phyloP scores from a whole-genome alignment of 1,284 basidiomycete species.

The Ustilago shanxiensis region DNA sequence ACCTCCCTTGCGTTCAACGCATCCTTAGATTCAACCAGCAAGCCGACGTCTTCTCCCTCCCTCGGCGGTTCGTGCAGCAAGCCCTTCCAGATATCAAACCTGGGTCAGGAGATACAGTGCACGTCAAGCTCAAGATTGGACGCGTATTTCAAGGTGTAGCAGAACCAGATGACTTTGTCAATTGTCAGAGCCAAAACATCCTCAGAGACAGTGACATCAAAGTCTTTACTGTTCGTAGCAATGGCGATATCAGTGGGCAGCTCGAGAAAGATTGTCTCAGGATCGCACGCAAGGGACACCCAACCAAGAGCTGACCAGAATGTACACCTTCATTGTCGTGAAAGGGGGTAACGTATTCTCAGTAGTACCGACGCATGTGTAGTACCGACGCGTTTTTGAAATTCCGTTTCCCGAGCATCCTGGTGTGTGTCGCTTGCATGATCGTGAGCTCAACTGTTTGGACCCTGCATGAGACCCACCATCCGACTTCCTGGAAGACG shows the following conservation, averaged over 20 bases:
- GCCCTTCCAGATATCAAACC: not conserved
- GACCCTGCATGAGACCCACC: too few relatives aligned
- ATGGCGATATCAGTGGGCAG: conserved; percentile 14
- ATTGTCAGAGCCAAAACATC: conserved; percentile 86
- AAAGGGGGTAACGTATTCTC: too few relatives aligned
- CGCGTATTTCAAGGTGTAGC: conserved; percentile 89
- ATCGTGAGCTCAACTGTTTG: too few relatives aligned
- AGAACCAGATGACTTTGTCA: conserved; percentile 95
- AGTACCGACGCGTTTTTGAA: too few relatives aligned
- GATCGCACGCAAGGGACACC: conserved; percentile 57
- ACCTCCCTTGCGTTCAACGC: conserved; percentile 86
- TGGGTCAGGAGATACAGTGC: not conserved
- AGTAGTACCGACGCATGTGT: too few relatives aligned
- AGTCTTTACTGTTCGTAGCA: conserved; percentile 77
- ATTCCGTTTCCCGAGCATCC: too few relatives aligned
- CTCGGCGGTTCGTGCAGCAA: conserved; percentile 5
- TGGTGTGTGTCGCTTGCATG: too few relatives aligned
- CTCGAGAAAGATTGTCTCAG: conserved; percentile 58
- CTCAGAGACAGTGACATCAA: conserved; percentile 82
- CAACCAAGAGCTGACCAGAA: conserved; percentile 1
- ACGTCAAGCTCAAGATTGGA: conserved; percentile 73
- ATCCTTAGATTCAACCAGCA: conserved; percentile 75
- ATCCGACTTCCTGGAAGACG: too few relatives aligned
- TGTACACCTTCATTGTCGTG: not conserved
- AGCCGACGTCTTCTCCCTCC: conserved; percentile 16